These are phyloP conservation scores for Nicotiana attenuata DNA, from an alignment of 257 asterid genomes.

Conservation along the genomic window DNA sequence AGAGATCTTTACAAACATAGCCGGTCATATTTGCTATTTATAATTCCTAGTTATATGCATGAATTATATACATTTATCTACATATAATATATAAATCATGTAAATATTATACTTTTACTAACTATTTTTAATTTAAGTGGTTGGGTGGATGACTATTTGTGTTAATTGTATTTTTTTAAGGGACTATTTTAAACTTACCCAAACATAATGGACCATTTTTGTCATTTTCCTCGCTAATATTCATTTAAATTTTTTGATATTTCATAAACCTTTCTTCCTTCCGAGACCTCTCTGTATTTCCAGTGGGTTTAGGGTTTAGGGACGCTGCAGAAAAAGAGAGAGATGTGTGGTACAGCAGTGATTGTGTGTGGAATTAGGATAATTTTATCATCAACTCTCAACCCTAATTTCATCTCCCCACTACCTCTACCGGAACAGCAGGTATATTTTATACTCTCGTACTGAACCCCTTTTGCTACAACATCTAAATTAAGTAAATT, in stretches of 20 bases:
- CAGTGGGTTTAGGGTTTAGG: slow-evolving; percentile 21
- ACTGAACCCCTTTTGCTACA: not conserved
- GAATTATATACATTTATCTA: too few species aligned
- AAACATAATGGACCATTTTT: too few species aligned
- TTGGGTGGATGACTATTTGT: too few species aligned
- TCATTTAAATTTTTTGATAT: not conserved
- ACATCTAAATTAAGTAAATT: not conserved
- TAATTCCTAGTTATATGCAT: too few species aligned
- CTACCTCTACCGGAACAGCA: slow-evolving; percentile 27
- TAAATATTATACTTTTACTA: too few species aligned
- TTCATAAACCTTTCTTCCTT: not conserved
- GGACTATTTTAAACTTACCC: too few species aligned
- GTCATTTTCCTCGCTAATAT: too few species aligned
- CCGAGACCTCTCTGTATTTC: not conserved
- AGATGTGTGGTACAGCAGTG: slow-evolving; percentile 91
- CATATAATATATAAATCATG: too few species aligned
- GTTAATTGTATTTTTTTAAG: too few species aligned
- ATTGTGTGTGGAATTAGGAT: slow-evolving; percentile 62
- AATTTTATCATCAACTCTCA: slow-evolving; percentile 36
- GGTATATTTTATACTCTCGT: slow-evolving; percentile 20
- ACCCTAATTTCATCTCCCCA: slow-evolving; percentile 34
- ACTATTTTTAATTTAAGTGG: too few species aligned
- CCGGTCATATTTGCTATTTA: too few species aligned
- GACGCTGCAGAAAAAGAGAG: slow-evolving; percentile 15
- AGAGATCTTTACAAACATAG: too few species aligned